These are phyloP conservation scores for Carex parvula DNA, from an alignment of 176 grass and related monocot species.

Conservation along the genomic window DNA sequence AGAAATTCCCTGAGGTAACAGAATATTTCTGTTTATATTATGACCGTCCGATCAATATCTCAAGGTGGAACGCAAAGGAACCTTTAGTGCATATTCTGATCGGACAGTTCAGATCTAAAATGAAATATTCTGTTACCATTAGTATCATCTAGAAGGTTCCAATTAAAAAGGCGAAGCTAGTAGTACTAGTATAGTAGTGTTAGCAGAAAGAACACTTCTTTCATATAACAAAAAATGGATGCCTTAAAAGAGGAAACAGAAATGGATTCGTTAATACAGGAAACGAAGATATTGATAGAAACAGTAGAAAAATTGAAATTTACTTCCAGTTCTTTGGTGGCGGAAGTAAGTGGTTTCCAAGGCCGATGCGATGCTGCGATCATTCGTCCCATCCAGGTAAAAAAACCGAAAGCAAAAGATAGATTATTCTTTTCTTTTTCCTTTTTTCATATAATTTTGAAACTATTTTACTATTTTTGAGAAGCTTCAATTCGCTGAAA, in stretches of 20 bases:
- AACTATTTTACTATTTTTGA: background rate
- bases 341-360: background rate
- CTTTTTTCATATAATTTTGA: background rate
- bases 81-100: too few relatives aligned
- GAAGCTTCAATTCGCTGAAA: background rate
- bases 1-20: background rate
- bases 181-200: too few relatives aligned
- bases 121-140: too few relatives aligned
- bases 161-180: background rate
- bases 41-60: background rate
- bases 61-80: too few relatives aligned
- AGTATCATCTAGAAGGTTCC: background rate
- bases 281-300: background rate
- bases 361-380: background rate
- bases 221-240: too few relatives aligned
- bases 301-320: background rate
- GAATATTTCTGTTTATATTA: too few relatives aligned
- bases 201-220: too few relatives aligned
- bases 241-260: too few relatives aligned
- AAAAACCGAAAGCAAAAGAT: background rate
- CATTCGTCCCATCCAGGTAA: slow-evolving; percentile 41
- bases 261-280: too few relatives aligned
- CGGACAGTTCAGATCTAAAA: too few relatives aligned
- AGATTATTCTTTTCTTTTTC: background rate
- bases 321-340: background rate